Base-by-base conservation (phyloP, 2,329 filamentous ascomycete genomes). In the Epichloe amarillans region DNA sequence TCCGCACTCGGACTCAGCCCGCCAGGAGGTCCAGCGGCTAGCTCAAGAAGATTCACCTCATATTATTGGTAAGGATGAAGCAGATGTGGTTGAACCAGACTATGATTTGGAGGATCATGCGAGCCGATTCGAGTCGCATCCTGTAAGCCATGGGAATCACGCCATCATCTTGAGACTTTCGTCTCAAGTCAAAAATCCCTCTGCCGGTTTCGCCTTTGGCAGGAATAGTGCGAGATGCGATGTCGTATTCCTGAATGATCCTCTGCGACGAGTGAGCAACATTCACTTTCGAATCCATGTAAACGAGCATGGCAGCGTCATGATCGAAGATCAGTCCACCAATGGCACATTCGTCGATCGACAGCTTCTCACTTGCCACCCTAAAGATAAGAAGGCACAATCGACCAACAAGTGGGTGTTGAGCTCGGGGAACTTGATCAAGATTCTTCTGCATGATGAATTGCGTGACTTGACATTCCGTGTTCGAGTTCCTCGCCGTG, bases 231-330 rank as follows among this genome's bases (percentile, higher is more conserved):
- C 65, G 44, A 75, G 79, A 36, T 93, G 87, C 66, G 93, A 98
- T 52, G 69, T 90, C 45, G 77, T 77, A 58, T 80, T 88, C 46
- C 66, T 71, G 37, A 74, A 82, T 55, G 84, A 91, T 57, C 77
- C 78, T 0, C 72, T 79, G 49, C 84, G 80, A 63, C 79, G 86
- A 42, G 77, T 98, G 53, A 97, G 91, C 72, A 96, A 97, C 63
- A 76, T 86, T n/a, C 93, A 98, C 64, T 98, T 97, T 64, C 84
- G 88, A 49, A 95, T 98, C 54, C 95, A 85, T 62, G 75, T 95
- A 59, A 98, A 94, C 60, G 73, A 82, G n/a, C 80, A 87, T 55
- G 88, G 86, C 30, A 83, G 86, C 51, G 76, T 96, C 56, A 95
- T 98, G 88, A 72, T 97, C 12, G 84, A 95, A 65, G 93, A 98